A percentile compares a stretch with the other conserved stretches of the same genome.
These are phyloP conservation scores for Meyerozyma sp. DNA, from an alignment of 1,139 yeast genomes.

Conservation along the genomic window DNA sequence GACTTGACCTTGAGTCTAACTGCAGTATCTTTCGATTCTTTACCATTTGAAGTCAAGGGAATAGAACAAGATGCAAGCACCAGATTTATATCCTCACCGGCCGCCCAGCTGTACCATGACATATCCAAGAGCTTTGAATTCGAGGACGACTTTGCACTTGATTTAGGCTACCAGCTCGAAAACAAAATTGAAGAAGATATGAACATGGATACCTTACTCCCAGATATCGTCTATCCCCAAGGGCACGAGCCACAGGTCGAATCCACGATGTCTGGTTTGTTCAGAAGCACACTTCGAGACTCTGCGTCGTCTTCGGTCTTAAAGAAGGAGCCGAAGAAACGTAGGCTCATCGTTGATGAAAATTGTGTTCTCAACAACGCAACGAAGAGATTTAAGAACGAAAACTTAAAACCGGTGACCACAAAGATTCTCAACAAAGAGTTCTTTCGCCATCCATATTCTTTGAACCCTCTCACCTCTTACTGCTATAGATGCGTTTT, in stretches of 20 bases:
- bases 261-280: background rate
- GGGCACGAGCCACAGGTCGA: background rate
- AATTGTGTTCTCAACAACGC: background rate
- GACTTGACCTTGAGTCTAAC: background rate
- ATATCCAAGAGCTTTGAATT: too few species aligned
- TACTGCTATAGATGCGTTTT: background rate
- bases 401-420: background rate
- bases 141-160: background rate
- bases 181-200: background rate
- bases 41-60: background rate
- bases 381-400: background rate
- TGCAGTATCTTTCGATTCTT: background rate
- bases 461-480: background rate
- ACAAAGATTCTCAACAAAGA: background rate
- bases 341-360: background rate
- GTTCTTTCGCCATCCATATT: background rate
- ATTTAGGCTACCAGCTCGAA: background rate
- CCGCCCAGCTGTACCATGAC: too few species aligned
- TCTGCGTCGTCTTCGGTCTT: background rate
- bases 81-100: too few species aligned
- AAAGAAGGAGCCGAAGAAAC: background rate
- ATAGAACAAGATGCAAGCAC: too few species aligned
- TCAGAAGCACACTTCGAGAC: background rate
- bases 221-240: background rate
- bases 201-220: background rate